These are phyloP conservation scores for Pichia paraexigua DNA, from an alignment of 805 yeast species.

Conservation along the genomic window DNA sequence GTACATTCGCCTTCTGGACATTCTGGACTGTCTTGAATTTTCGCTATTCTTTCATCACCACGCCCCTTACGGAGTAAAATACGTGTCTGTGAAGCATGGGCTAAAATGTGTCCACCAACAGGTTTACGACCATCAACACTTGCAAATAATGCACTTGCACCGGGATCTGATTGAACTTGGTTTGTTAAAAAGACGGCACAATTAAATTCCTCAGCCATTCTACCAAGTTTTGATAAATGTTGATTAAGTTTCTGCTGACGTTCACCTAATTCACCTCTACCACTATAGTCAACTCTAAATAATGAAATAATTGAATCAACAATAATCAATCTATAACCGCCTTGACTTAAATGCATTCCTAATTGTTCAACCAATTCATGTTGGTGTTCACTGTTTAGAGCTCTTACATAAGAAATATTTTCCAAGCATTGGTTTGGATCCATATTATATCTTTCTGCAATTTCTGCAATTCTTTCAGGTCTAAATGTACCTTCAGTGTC, in stretches of 20 bases:
- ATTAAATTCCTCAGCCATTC: constrained; percentile 72
- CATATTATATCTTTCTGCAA: constrained; percentile 61
- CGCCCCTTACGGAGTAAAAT: constrained; percentile 65
- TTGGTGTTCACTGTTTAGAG: constrained; percentile 63
- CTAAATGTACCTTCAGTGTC: constrained; percentile 81
- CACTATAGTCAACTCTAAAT: constrained; percentile 70
- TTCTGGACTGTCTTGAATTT: constrained; percentile 73
- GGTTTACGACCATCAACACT: constrained; percentile 81
- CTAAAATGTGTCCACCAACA: constrained; percentile 76
- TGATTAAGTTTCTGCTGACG: constrained; percentile 63
- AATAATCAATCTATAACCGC: constrained; percentile 51
- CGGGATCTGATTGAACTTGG: constrained; percentile 80
- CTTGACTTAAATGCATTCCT: constrained; percentile 59
- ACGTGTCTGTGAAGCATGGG: constrained; percentile 76
- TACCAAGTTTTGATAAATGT: constrained; percentile 41
- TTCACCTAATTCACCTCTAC: constrained; percentile 71
- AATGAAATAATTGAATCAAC: constrained; percentile 75
- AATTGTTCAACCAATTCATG: constrained; percentile 62
- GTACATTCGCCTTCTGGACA: constrained; percentile 77
- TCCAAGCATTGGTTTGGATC: constrained; percentile 65
- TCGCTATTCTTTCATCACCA: constrained; percentile 75
- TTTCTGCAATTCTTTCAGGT: constrained; percentile 57
- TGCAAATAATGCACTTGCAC: constrained; percentile 71
- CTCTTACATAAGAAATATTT: constrained; percentile 63
- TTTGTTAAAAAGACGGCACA: constrained; percentile 69